Conservation (phyloP, 345 rosid genomes). For the Psidium friedrichsthalianum region DNA sequence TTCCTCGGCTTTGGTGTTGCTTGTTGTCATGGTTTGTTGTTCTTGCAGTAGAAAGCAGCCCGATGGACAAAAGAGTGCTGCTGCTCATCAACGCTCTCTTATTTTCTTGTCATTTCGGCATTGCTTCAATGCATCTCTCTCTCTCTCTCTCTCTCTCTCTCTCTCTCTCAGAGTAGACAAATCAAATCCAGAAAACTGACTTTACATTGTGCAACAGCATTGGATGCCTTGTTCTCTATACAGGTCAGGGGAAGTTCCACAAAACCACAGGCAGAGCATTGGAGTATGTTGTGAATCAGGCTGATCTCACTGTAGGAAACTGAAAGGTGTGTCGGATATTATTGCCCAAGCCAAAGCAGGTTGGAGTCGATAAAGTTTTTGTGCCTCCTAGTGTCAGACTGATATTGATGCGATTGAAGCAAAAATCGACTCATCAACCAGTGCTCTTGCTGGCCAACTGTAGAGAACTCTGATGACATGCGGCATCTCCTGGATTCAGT, state of each 20-base stretch:
- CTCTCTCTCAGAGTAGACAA: neutral
- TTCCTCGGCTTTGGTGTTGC: constrained; percentile 67
- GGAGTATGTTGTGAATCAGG: constrained; percentile 64
- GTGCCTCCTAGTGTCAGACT: constrained; percentile 75
- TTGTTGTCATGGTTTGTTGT: constrained; percentile 26
- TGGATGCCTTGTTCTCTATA: constrained; percentile 70
- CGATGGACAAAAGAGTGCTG: constrained; percentile 46
- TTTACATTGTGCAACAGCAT: constrained; percentile 31
- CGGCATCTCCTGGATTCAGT: constrained; percentile 57
- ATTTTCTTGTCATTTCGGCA: constrained; percentile 50
- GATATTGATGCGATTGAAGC: constrained; percentile 73
- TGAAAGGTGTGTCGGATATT: constrained; percentile 51
- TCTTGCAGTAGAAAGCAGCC: constrained; percentile 36
- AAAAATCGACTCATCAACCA: constrained; percentile 47
- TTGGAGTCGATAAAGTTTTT: constrained; percentile 54
- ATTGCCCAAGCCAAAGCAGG: constrained; percentile 67
- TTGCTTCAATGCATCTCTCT: constrained; percentile 47
- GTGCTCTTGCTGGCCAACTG: constrained; percentile 38
- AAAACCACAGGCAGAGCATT: constrained; percentile 56
- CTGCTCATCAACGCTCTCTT: constrained; percentile 69
- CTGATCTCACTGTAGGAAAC: constrained; percentile 47
- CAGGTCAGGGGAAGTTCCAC: constrained; percentile 67
- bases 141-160: neutral
- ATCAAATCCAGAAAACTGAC: neutral
- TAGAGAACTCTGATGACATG: constrained; percentile 44